These are phyloP conservation scores for Trichoderma aggressivum DNA, from an alignment of 2,329 filamentous ascomycete genomes.

Conservation along the genomic window DNA sequence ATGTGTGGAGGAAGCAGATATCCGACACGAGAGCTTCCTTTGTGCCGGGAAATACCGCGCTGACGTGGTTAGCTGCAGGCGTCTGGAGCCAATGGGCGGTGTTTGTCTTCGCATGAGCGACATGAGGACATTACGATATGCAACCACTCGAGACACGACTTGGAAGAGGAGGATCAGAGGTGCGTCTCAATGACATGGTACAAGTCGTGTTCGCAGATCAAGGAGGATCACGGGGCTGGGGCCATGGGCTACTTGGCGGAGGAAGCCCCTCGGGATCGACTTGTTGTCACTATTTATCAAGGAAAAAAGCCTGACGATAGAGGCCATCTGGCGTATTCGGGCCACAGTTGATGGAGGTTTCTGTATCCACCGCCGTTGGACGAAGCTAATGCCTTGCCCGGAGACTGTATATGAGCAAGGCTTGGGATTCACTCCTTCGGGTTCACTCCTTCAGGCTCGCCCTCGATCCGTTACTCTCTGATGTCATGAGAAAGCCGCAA, in stretches of 20 bases:
- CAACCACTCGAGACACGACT: conserved; percentile 20
- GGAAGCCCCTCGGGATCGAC: neutral
- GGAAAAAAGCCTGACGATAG: neutral
- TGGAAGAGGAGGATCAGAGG: neutral
- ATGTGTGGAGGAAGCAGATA: conserved; percentile 15
- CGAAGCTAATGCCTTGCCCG: neutral
- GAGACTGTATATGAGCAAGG: neutral
- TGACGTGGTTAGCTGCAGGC: conserved; percentile 10
- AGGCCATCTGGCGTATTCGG: neutral
- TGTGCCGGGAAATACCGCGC: conserved; percentile 16
- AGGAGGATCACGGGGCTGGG: neutral
- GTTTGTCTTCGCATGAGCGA: neutral
- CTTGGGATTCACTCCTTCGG: neutral
- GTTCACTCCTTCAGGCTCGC: neutral
- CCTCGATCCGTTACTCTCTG: neutral
- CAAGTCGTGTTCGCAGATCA: neutral
- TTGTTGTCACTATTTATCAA: neutral
- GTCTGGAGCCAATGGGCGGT: conserved; percentile 1
- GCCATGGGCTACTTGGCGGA: neutral
- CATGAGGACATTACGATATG: conserved; percentile 11
- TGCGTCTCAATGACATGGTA: conserved; percentile 7
- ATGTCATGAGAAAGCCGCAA: neutral
- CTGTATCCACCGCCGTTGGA: neutral
- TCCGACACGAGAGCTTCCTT: conserved; percentile 1
- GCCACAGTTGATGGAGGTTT: neutral